Evolutionary conservation across 2,329 filamentous ascomycete genomes (phyloP).

Genomic region (Diplodia mutila): DNA sequence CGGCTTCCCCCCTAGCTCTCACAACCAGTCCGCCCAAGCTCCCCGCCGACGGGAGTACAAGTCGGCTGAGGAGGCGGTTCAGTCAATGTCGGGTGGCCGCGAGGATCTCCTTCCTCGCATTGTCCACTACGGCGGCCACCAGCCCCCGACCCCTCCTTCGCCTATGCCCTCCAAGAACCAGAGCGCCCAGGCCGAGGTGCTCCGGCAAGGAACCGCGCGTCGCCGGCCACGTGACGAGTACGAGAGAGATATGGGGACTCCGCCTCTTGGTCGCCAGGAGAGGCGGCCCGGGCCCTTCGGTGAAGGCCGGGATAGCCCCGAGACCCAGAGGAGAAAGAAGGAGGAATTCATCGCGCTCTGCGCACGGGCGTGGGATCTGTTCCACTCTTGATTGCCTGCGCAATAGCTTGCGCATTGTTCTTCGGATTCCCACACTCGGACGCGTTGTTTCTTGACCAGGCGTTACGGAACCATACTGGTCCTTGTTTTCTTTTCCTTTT

Average conservation of each 20-base stretch:
- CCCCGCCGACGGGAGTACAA: slow-evolving; percentile 81
- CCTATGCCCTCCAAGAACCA: slow-evolving; percentile 59
- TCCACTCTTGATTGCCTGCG: slow-evolving; percentile 71
- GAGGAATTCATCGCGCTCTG: slow-evolving; percentile 89
- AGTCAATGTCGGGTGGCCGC: slow-evolving; percentile 85
- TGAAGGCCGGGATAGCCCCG: slow-evolving; percentile 79
- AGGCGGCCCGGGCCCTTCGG: slow-evolving; percentile 67
- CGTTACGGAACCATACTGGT: not conserved
- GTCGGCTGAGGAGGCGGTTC: slow-evolving; percentile 93
- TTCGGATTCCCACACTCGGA: not conserved
- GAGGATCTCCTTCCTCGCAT: slow-evolving; percentile 90
- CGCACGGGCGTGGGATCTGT: slow-evolving; percentile 91
- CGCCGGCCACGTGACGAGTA: slow-evolving; percentile 87
- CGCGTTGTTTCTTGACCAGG: slow-evolving; percentile 7
- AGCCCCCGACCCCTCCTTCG: slow-evolving; percentile 89
- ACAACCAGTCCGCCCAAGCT: slow-evolving; percentile 50
- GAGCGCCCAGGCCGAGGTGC: slow-evolving; percentile 34
- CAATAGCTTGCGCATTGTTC: not conserved
- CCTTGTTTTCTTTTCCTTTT: not conserved
- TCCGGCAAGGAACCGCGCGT: slow-evolving; percentile 64
- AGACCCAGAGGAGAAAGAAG: slow-evolving; percentile 82
- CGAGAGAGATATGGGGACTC: slow-evolving; percentile 82
- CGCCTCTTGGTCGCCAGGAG: slow-evolving; percentile 72
- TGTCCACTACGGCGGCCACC: slow-evolving; percentile 92
- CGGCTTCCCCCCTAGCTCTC: slow-evolving; percentile 63